Percentiles rank a stretch among this genome's conserved stretches.
phyloP scores from a whole-genome alignment of 1,284 basidiomycete genomes.

The Spongiforma sp. region DNA sequence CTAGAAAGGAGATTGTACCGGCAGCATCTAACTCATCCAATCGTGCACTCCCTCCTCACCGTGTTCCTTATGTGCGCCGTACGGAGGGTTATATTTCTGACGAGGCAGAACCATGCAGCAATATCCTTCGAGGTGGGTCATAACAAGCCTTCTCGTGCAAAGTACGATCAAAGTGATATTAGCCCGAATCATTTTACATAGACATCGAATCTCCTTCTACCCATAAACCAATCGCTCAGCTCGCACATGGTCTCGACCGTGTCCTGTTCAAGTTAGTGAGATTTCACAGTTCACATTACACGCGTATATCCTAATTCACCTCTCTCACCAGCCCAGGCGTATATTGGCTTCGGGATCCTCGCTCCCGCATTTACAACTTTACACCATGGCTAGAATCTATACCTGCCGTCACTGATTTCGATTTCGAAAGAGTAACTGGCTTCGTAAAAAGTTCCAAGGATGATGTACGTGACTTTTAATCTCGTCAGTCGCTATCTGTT shows the following conservation, averaged over 20 bases:
- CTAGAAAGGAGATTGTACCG: constrained; percentile 16
- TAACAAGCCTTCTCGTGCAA: not conserved
- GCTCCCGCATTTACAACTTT: constrained; percentile 90
- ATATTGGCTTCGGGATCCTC: constrained; percentile 88
- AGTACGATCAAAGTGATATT: not conserved
- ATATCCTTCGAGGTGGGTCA: constrained; percentile 29
- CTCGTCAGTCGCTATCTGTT: not conserved
- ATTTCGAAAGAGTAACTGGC: constrained; percentile 79
- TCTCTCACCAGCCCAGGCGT: constrained; percentile 76
- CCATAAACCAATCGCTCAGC: constrained; percentile 66
- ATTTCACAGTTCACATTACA: not conserved
- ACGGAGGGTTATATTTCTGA: constrained; percentile 51
- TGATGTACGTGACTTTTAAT: constrained; percentile 46
- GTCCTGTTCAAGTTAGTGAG: constrained; percentile 83
- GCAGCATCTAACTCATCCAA: constrained; percentile 9
- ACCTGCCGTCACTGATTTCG: constrained; percentile 87
- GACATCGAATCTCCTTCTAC: constrained; percentile 53
- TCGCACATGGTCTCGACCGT: constrained; percentile 82
- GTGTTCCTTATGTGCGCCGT: constrained; percentile 37
- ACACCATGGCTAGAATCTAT: constrained; percentile 71
- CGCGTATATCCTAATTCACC: not conserved
- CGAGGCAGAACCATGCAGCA: constrained; percentile 31
- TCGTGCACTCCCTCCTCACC: constrained; percentile 26
- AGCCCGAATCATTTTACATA: constrained; percentile 25
- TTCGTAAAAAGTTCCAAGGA: constrained; percentile 89